Percentiles rank a stretch among this genome's conserved stretches.
phyloP scores from a whole-genome alignment of 345 rosid genomes.

The Heritiera fomes region DNA sequence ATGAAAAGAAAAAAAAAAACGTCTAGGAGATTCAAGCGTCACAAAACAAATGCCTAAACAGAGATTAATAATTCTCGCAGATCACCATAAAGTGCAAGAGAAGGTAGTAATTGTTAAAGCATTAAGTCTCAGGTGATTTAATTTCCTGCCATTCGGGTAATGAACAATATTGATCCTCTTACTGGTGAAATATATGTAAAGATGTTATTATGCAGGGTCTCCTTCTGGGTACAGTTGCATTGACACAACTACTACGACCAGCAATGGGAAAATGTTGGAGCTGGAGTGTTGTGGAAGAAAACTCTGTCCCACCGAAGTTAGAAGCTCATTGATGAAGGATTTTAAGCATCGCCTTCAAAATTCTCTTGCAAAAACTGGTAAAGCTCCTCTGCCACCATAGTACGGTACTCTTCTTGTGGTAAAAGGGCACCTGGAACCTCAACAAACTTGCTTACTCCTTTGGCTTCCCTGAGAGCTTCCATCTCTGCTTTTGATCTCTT shows the following conservation, averaged over 20 bases:
- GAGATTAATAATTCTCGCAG: background rate
- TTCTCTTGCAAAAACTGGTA: constrained; percentile 59
- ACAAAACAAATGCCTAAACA: background rate
- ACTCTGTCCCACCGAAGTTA: background rate
- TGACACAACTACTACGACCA: background rate
- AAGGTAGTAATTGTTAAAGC: background rate
- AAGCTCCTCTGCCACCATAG: constrained; percentile 63
- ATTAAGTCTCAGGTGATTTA: background rate
- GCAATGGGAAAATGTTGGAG: background rate
- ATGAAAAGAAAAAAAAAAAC: background rate
- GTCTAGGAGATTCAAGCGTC: background rate
- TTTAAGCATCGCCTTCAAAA: constrained; percentile 34
- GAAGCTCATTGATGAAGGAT: background rate
- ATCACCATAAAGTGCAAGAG: background rate
- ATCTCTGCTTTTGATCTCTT: constrained; percentile 92
- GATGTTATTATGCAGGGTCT: background rate
- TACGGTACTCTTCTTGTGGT: constrained; percentile 93
- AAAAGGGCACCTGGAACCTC: constrained; percentile 82
- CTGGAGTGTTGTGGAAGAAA: background rate
- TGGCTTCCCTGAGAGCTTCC: constrained; percentile 71
- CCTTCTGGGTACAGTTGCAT: background rate
- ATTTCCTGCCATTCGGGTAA: too few species aligned
- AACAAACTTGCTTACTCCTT: constrained; percentile 70
- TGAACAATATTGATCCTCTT: background rate
- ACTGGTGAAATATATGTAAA: background rate